Percentiles rank a stretch among this genome's conserved stretches.
These are phyloP conservation scores for Zasmidium citrigriseum DNA, from an alignment of 2,329 filamentous ascomycete genomes.

Conservation along the genomic window DNA sequence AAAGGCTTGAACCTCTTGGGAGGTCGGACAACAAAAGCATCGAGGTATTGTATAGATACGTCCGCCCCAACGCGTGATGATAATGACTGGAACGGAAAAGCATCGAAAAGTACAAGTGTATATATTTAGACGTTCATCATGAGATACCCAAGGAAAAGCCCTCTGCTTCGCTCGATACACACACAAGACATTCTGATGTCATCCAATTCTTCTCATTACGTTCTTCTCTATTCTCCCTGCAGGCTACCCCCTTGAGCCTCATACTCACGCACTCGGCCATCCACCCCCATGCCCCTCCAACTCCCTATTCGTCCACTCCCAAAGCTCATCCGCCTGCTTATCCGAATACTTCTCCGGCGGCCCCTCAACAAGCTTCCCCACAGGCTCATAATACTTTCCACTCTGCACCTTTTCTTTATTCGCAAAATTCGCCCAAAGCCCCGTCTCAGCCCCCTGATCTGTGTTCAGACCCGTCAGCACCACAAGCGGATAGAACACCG, in stretches of 20 bases:
- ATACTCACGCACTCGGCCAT: conserved; percentile 13
- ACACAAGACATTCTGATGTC: too few species aligned
- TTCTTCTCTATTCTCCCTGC: background rate
- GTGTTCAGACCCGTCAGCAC: conserved; percentile 10
- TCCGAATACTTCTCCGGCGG: conserved; percentile 17
- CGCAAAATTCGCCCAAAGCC: conserved; percentile 28
- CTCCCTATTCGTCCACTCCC: conserved; percentile 34
- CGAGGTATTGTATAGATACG: background rate
- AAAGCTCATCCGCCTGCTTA: conserved; percentile 26
- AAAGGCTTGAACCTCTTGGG: background rate
- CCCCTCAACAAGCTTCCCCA: conserved; percentile 19
- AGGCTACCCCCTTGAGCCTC: background rate
- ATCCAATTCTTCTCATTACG: too few species aligned
- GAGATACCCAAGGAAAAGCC: background rate
- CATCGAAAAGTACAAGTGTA: background rate
- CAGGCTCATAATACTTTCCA: conserved; percentile 31
- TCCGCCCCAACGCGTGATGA: background rate
- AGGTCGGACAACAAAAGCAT: background rate
- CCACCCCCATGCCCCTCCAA: conserved; percentile 18
- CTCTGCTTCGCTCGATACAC: background rate
- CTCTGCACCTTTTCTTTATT: conserved; percentile 24
- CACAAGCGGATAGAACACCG: conserved; percentile 1
- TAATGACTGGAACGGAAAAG: background rate
- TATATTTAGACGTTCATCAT: background rate
- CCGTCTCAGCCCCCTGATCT: conserved; percentile 25